Evolutionary conservation across 2,329 filamentous ascomycete genomes (phyloP), one percentile per base, ranked within the genome.

Genomic region (Pseudopithomyces chartarum): DNA sequence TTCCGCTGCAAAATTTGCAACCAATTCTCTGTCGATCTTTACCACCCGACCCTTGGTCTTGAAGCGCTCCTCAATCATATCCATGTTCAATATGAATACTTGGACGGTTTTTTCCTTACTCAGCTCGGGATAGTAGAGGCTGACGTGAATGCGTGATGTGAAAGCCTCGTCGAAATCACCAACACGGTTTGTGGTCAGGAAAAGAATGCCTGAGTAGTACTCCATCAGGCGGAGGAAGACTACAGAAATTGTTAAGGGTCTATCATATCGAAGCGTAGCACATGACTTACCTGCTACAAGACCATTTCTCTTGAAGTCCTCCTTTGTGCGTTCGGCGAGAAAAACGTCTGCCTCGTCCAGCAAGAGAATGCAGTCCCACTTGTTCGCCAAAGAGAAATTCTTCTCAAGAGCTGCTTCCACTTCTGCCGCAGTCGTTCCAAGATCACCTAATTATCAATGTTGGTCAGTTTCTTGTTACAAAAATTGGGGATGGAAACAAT

Each of bases 1-100:
- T 39, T 43, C 40, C 19, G 44, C 54, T 23, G 59, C 52, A 36
- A 59, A 61, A n/a, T 32, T 34, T 2, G 33, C 48, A 19, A 56
- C 52, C n/a, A 48, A 23, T 32, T 47, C 42, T 3, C 53, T 51
- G 17, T 81, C 78, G 22, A 78, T 80, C 57, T 83, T 79, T 63
- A 81, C 80, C 2, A 82, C 70, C 1, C 83, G 74, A 0, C 82
- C 66, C 13, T 83, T 75, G 12, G 78, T 78, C 17, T 79, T 77
- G 79, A 80, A 83, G 48, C 74, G 76, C 0, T 76, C 76, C 55
- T 52, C 48, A 19, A 76, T 73, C 72, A 82, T 79, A 26, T 78
- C 75, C 6, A 82, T 67, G 40, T 59, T 59, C 15, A 59, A 46
- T 29, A 47, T 42, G 43, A 54, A 59, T 6, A 59, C 47, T 12